Percentiles rank a stretch among this genome's conserved stretches.
Evolutionary conservation across 208 protist species (phyloP).

Genomic region (Leishmania gerbilli): DNA sequence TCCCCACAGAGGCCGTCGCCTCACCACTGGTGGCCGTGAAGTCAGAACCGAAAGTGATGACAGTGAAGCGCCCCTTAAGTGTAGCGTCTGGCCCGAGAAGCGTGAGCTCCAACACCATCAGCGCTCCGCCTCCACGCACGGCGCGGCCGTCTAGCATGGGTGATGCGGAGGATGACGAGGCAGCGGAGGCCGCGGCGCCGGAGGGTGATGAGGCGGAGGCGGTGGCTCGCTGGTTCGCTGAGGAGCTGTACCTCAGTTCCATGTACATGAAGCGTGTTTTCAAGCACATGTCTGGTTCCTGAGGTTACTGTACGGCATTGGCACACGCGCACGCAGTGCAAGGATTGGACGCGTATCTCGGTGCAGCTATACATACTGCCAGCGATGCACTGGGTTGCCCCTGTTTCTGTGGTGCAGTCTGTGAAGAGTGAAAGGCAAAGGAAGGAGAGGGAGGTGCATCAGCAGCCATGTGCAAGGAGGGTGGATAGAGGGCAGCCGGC

Average conservation of each 20-base stretch:
- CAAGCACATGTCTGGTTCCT: slow-evolving; percentile 21
- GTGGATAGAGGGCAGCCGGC: background rate
- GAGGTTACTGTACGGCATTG: background rate
- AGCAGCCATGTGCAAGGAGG: background rate
- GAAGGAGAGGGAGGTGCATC: background rate
- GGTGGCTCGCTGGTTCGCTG: slow-evolving; percentile 20
- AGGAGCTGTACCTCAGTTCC: slow-evolving; percentile 33
- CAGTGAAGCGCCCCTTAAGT: slow-evolving; percentile 17
- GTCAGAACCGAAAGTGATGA: background rate
- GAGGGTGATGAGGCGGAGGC: slow-evolving; percentile 1
- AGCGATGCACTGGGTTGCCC: background rate
- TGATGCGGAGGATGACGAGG: slow-evolving; percentile 12
- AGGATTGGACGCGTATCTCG: background rate
- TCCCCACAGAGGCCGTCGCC: background rate
- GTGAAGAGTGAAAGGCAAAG: background rate
- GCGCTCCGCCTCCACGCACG: background rate
- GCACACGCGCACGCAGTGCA: background rate
- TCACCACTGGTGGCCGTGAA: background rate
- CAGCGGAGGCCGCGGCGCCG: background rate
- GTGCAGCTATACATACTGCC: background rate
- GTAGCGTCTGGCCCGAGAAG: background rate
- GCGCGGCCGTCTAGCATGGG: slow-evolving; percentile 1
- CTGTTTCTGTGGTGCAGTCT: background rate
- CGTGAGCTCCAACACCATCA: slow-evolving; percentile 1
- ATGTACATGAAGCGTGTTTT: slow-evolving; percentile 43